Percentiles rank a stretch among this genome's conserved stretches.
phyloP scores from a whole-genome alignment of 1,139 yeast genomes.

The Eremothecium sinecaudum region DNA sequence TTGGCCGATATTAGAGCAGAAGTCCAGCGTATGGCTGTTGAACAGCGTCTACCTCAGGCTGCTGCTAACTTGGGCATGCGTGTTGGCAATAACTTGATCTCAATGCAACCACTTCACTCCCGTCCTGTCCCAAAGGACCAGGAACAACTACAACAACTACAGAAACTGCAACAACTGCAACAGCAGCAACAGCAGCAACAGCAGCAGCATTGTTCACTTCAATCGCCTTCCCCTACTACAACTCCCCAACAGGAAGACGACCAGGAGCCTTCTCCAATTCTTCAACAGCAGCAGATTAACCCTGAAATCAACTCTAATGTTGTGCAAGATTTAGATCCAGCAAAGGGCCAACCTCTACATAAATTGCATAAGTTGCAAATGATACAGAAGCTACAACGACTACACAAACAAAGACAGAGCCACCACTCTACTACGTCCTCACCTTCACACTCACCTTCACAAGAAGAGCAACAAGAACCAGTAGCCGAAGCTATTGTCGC shows the following conservation, averaged over 20 bases:
- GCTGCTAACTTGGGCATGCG: conserved; percentile 4
- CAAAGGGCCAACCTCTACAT: conserved; percentile 2
- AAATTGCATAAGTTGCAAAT: conserved; percentile 3
- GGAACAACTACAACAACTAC: neutral
- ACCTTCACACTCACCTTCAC: no score
- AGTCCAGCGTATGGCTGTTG: conserved; percentile 8
- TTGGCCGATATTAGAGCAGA: conserved; percentile 34
- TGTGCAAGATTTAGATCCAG: neutral
- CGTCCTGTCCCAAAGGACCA: no score
- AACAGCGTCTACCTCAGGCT: conserved; percentile 2
- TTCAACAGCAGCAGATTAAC: neutral
- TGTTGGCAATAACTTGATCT: conserved; percentile 3
- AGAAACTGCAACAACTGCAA: neutral
- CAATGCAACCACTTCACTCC: conserved; percentile 4
- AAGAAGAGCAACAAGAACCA: neutral
- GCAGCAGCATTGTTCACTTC: neutral
- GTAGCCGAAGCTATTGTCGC: neutral
- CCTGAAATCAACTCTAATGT: neutral
- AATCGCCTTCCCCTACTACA: neutral
- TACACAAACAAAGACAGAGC: conserved; percentile 2
- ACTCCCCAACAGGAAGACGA: neutral
- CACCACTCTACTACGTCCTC: no score
- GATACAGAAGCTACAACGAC: conserved; percentile 2
- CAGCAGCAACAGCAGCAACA: neutral
- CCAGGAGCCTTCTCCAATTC: neutral